phyloP scores from a whole-genome alignment of 2,329 filamentous ascomycete genomes.

The Oidium heveae region DNA sequence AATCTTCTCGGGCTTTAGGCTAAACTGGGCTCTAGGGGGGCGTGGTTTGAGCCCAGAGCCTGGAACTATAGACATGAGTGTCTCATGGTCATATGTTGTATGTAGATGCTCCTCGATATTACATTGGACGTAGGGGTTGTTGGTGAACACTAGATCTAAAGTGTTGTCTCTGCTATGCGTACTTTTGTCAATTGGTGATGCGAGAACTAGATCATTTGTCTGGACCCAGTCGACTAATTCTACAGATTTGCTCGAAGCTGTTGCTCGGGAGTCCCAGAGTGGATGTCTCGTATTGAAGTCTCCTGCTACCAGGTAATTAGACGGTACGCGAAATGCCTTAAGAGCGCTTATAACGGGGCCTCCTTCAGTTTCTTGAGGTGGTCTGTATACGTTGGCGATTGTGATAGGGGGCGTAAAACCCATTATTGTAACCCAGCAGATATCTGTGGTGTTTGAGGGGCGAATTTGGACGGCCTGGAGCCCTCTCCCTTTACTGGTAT shows the following conservation, averaged over 20 bases:
- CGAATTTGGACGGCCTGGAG: neutral
- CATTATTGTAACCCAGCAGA: no score
- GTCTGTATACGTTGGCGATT: neutral
- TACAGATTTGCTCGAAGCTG: neutral
- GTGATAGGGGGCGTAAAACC: neutral
- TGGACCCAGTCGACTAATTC: neutral
- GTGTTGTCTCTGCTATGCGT: neutral
- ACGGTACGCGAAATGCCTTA: neutral
- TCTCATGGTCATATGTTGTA: neutral
- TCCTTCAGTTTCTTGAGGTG: neutral
- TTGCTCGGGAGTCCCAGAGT: neutral
- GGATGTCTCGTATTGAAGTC: neutral
- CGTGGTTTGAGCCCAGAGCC: no score
- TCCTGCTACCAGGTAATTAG: no score
- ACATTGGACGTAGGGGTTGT: neutral
- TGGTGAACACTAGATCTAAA: neutral
- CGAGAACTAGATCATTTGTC: no score
- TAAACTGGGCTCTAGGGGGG: no score
- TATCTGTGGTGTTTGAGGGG: neutral
- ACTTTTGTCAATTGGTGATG: no score
- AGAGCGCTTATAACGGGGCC: neutral
- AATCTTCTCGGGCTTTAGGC: no score
- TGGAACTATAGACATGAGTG: no score
- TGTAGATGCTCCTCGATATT: neutral
- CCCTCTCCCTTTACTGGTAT: no score